Base-by-base conservation (phyloP, 352 stramenopile genomes). In the Phytophthora cryptogea region DNA sequence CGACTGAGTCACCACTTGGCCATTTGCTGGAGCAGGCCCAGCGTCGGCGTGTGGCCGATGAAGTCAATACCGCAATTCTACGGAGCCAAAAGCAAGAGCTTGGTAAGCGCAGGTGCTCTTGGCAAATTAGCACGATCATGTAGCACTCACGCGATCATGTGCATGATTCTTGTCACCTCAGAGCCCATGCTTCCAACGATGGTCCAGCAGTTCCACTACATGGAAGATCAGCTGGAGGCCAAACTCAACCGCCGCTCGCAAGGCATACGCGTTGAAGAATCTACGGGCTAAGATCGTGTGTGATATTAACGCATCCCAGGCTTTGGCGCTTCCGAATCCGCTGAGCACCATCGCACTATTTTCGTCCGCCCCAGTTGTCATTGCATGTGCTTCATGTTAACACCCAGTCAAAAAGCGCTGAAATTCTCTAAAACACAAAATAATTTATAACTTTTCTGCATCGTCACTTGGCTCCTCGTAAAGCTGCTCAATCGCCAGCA, bases 21-120 rank as follows among this genome's bases (percentile, higher is more conserved):
- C 76, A 86, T 48, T 44, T 92, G 7, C 56, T 92, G 4, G 75
- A 87, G 42, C 78, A 88, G 50, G 50, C 65, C 8, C 80, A 92
- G 59, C 78, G 83, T 17, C 76, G 79, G 4, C 80, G 76, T 8
- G 78, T 92, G 16, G 83, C 83, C 1, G 74, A 89, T 33, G 80
- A 89, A 65, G 78, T 92, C 43, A 92, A 92, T 59, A 83, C 73
- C 4, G 83, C 83, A 7, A 89, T 92, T 28, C 52, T 92, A 28
- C 70, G 79, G 2, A 83, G 68, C 13, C 83, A 90, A 55, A 89
- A 89, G 49, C 80, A 92, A 72, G 80, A 92, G 40, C 66, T 88
- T 10, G 83, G 83, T 92, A 30, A 14, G 68, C 70, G 8, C 13
- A 10, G 31, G 1, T 11, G 20, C 5, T 59, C 10, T 44, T 33